These are phyloP conservation scores for Alternaria metachromatica DNA, from an alignment of 2,329 filamentous ascomycete species.

Conservation along the genomic window DNA sequence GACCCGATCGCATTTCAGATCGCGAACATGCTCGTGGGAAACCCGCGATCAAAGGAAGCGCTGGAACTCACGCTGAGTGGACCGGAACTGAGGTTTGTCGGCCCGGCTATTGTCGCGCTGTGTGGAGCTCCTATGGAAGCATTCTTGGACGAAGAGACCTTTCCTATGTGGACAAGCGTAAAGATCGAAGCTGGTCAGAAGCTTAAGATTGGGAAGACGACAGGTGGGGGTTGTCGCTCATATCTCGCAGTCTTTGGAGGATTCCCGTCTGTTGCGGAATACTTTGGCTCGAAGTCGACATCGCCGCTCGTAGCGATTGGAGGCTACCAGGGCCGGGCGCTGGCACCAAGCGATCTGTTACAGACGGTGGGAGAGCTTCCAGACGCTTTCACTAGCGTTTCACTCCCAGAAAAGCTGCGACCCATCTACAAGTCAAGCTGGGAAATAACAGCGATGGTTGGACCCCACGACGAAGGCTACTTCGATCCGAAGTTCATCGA, in stretches of 20 bases:
- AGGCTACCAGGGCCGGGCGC: slow-evolving; percentile 64
- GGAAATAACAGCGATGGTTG: slow-evolving; percentile 62
- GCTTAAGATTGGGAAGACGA: slow-evolving; percentile 63
- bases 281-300: slow-evolving; percentile 66
- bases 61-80: slow-evolving; percentile 68
- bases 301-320: slow-evolving; percentile 64
- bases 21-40: slow-evolving; percentile 67
- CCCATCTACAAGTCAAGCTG: slow-evolving; percentile 59
- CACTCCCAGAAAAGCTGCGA: slow-evolving; percentile 55
- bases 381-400: slow-evolving; percentile 34
- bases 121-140: slow-evolving; percentile 63
- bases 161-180: slow-evolving; percentile 64
- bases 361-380: slow-evolving; percentile 53
- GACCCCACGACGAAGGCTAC: slow-evolving; percentile 64
- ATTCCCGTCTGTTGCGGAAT: slow-evolving; percentile 60
- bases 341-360: slow-evolving; percentile 63
- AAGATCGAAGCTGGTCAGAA: slow-evolving; percentile 59
- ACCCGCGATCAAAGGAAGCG: slow-evolving; percentile 58
- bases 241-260: slow-evolving; percentile 67
- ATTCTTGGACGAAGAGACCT: slow-evolving; percentile 56
- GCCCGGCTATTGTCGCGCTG: slow-evolving; percentile 62
- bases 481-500: slow-evolving; percentile 60
- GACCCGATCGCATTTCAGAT: slow-evolving; percentile 64
- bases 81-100: slow-evolving; percentile 64
- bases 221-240: slow-evolving; percentile 60